Conservation (phyloP, 768 basidiomycete genomes). For the Russula olivacea region DNA sequence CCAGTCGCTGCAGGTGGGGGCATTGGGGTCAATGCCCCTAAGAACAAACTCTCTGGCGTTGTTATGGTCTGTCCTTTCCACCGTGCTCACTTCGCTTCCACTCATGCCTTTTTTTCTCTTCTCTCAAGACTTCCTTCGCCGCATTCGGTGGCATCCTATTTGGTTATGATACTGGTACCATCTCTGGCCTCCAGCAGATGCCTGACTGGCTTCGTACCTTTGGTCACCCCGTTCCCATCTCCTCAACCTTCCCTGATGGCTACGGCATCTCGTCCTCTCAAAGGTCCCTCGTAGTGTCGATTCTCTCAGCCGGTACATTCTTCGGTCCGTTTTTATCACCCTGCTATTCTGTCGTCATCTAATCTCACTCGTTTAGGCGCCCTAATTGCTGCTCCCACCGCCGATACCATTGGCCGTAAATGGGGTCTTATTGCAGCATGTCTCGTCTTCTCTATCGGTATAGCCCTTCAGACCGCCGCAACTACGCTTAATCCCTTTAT, state of each 20-base stretch:
- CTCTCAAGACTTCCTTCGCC: constrained; percentile 31
- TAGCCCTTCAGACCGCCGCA: constrained; percentile 59
- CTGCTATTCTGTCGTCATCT: constrained; percentile 14
- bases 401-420: constrained; percentile 49
- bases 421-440: constrained; percentile 43
- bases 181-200: constrained; percentile 72
- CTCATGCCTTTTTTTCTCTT: background rate
- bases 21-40: constrained; percentile 21
- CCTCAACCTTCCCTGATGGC: constrained; percentile 17
- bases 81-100: background rate
- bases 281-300: constrained; percentile 52
- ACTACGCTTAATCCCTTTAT: constrained; percentile 51
- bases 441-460: constrained; percentile 54
- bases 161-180: constrained; percentile 82
- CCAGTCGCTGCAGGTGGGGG: constrained; percentile 21
- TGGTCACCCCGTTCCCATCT: constrained; percentile 33
- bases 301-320: constrained; percentile 86
- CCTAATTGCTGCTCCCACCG: constrained; percentile 48
- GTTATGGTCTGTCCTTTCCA: constrained; percentile 30
- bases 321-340: constrained; percentile 39
- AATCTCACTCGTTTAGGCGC: constrained; percentile 35
- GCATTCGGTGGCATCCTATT: constrained; percentile 40
- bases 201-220: constrained; percentile 50
- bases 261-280: constrained; percentile 39
- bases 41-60: constrained; percentile 32